These are phyloP conservation scores for Diplodia mutila DNA, from an alignment of 2,329 filamentous ascomycete species.

Conservation along the genomic window DNA sequence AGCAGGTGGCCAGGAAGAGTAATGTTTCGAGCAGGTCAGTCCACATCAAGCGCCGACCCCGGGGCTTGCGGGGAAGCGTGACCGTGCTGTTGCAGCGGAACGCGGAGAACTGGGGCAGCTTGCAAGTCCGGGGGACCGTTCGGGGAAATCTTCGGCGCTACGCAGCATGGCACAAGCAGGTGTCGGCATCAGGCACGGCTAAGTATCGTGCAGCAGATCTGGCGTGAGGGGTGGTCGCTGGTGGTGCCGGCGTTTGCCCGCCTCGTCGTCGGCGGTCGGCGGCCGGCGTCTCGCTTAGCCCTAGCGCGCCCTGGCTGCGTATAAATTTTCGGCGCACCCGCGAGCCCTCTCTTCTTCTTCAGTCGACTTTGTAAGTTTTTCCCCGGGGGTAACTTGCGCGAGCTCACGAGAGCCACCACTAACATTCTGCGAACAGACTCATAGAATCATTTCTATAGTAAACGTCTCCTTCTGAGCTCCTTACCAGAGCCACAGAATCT, in stretches of 20 bases:
- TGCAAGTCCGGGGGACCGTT: conserved; percentile 9
- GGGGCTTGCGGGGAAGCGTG: conserved; percentile 18
- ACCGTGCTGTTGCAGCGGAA: background rate
- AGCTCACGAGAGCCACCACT: background rate
- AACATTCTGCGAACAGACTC: background rate
- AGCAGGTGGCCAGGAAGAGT: background rate
- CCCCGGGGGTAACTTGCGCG: background rate
- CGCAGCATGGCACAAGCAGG: background rate
- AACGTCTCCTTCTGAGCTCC: conserved; percentile 89
- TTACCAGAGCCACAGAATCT: conserved; percentile 88
- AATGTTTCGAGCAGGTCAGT: conserved; percentile 5
- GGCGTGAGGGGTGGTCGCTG: too few relatives aligned
- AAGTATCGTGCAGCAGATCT: background rate
- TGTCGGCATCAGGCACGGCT: background rate
- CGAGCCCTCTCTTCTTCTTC: background rate
- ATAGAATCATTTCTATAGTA: conserved; percentile 98
- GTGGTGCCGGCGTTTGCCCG: conserved; percentile 1
- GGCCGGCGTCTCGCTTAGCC: background rate
- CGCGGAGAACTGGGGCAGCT: conserved; percentile 18
- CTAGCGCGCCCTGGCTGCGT: background rate
- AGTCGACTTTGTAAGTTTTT: conserved; percentile 13
- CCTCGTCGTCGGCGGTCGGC: background rate
- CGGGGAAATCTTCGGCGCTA: conserved; percentile 16
- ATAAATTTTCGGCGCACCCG: background rate
- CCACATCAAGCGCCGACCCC: conserved; percentile 8